Evolutionary conservation across 2,329 filamentous ascomycete species (phyloP), one percentile per base, ranked within the genome.

Genomic region (Immersiporthe knoxdaviesiana): DNA sequence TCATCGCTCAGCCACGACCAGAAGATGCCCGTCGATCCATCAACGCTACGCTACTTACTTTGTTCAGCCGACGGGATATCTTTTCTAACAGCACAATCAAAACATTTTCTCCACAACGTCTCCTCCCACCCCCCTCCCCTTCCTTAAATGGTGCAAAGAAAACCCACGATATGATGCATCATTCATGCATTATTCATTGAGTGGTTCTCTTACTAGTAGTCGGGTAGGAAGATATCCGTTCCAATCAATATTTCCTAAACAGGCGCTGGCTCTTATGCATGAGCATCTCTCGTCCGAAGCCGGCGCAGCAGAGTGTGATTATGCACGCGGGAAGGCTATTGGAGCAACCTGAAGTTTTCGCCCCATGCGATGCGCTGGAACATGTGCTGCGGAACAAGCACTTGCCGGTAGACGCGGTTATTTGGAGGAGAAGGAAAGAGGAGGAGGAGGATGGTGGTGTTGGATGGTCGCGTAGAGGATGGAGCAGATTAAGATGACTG

Each of bases 181-280:
- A 56, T 2, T 30, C 52, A 56, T 56, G 52, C 52, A 56, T 16
- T 30, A 30, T 30, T 16, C 52, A 56, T 8, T 32, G 24, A 54
- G 24, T 32, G 24, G 24, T 27, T 1, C 6, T 30, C 27, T 18
- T 32, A 56, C 52, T 56, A 56, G 52, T 56, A 56, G 52, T 54
- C 52, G 27, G 24, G 24, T 56, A 56, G 24, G 27, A 6, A 30
- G 24, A 56, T 18, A 56, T 30, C 24, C 52, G 52, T 56, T 56
- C 52, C 52, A 56, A 56, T 56, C 52, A 56, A 56, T 56, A 56
- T 56, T 56, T 56, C 52, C 52, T 30, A 56, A 56, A 54, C 24
- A 54, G 24, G 52, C 52, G 24, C 52, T 18, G 24, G 52, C 16
- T 11, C 52, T 27, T 16, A 56, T 56, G 52, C 52, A 56, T 24